These are phyloP conservation scores for Lithospermum erythrorhizon DNA, from an alignment of 257 asterid species.

Conservation along the genomic window DNA sequence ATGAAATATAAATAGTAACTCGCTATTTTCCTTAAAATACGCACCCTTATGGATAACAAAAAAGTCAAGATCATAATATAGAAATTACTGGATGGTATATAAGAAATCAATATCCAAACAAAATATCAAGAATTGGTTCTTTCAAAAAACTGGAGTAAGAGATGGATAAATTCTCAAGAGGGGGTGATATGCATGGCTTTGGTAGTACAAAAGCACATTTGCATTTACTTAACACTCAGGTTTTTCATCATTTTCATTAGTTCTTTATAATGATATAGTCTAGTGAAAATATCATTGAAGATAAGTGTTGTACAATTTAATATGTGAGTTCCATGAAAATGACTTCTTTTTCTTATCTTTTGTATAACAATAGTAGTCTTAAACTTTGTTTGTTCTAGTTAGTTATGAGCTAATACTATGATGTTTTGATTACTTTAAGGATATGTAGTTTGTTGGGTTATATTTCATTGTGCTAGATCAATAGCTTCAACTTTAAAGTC, in stretches of 20 bases:
- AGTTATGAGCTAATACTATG: neutral
- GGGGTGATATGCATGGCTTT: slow-evolving; percentile 24
- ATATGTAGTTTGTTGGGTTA: neutral
- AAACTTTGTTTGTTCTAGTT: too few relatives aligned
- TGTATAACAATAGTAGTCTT: too few relatives aligned
- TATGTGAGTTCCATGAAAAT: too few relatives aligned
- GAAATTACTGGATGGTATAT: too few relatives aligned
- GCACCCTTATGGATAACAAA: too few relatives aligned
- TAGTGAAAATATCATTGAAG: neutral
- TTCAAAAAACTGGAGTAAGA: neutral
- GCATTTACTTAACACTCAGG: slow-evolving; percentile 38
- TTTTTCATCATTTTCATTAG: slow-evolving; percentile 17
- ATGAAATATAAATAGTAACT: neutral
- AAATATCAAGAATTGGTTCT: neutral
- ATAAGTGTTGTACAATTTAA: too few relatives aligned
- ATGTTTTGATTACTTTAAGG: neutral
- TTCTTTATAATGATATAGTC: neutral
- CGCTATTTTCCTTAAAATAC: neutral
- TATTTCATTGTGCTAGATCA: neutral
- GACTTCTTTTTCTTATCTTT: too few relatives aligned
- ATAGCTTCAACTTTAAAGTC: neutral
- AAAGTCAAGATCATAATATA: neutral
- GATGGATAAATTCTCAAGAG: slow-evolving; percentile 20
- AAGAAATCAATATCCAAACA: neutral
- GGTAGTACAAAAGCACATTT: slow-evolving; percentile 43